These are phyloP conservation scores for Cynara cardunculus DNA, from an alignment of 129 eudicot species.

Conservation along the genomic window DNA sequence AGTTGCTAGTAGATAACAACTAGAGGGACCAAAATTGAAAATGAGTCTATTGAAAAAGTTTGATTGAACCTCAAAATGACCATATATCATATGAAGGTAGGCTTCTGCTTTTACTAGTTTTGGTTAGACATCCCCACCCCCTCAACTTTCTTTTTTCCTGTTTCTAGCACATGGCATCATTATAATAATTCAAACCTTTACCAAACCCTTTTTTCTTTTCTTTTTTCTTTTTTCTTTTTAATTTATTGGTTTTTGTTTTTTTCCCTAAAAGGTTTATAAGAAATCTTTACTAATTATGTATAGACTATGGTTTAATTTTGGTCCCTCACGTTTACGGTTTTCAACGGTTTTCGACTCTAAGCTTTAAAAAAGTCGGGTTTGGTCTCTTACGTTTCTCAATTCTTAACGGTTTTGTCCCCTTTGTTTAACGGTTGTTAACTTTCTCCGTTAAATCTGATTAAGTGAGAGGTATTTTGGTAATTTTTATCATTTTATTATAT, in stretches of 20 bases:
- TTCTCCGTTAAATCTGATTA: no score
- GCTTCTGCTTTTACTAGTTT: not conserved
- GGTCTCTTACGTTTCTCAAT: no score
- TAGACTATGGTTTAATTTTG: no score
- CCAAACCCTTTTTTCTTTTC: not conserved
- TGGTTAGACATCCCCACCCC: not conserved
- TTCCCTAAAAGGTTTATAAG: not conserved
- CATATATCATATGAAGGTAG: not conserved
- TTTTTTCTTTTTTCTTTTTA: not conserved
- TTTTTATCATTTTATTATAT: no score
- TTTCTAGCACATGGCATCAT: constrained; percentile 2
- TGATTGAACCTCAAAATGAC: not conserved
- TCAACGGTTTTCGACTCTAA: no score
- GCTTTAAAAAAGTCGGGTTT: no score
- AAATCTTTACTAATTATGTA: not conserved
- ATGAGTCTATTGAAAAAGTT: not conserved
- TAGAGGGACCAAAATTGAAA: not conserved
- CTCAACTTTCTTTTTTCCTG: not conserved
- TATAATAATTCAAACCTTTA: not conserved
- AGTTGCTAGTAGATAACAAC: not conserved
- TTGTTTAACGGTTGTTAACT: no score
- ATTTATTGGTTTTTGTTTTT: not conserved
- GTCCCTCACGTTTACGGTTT: no score
- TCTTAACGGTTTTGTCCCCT: no score
- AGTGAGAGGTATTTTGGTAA: no score